phyloP scores from a whole-genome alignment of 176 grass and related monocot genomes.

The Paspalum vaginatum region DNA sequence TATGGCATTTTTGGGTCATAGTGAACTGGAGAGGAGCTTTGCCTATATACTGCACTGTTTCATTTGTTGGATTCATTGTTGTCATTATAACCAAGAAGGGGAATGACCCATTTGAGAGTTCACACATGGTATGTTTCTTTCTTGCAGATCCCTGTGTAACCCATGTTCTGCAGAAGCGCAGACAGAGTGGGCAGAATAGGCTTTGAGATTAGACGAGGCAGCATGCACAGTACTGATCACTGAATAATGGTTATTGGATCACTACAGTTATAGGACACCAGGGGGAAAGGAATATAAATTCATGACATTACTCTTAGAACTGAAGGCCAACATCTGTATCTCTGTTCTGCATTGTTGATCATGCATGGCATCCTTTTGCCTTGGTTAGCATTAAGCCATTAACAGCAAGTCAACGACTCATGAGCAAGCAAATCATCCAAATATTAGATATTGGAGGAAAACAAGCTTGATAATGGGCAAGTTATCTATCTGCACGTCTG shows the following conservation, averaged over 20 bases:
- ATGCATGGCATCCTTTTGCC: background rate
- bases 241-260: background rate
- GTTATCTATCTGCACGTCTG: background rate
- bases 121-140: background rate
- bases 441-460: constrained; percentile 52
- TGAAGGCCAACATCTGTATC: background rate
- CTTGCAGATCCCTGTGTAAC: background rate
- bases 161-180: background rate
- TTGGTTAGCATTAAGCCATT: background rate
- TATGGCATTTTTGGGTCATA: background rate
- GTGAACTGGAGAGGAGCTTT: background rate
- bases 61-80: background rate
- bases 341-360: background rate
- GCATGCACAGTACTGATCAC: no score
- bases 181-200: background rate
- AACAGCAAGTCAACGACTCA: background rate
- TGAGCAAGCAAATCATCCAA: constrained; percentile 16
- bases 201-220: background rate
- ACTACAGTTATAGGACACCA: background rate
- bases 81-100: background rate
- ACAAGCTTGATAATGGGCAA: constrained; percentile 29
- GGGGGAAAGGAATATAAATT: background rate
- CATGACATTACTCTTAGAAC: background rate
- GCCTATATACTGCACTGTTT: background rate
- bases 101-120: background rate